Base-by-base conservation (phyloP, 331 rosid genomes). In the Arachis monticola region DNA sequence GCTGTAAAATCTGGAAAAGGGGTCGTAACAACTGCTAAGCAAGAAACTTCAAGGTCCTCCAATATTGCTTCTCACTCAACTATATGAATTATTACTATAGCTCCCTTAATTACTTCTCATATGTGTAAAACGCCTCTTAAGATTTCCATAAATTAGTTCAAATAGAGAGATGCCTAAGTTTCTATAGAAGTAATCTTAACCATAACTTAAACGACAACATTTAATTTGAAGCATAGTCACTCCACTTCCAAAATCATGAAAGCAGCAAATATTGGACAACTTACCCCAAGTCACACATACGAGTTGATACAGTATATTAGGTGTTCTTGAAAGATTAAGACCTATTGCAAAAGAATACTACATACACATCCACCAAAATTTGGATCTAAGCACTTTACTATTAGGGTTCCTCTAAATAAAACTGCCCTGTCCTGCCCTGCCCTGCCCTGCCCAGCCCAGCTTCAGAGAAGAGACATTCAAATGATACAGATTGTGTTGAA, bases 341-440 rank as follows among this genome's bases (percentile, higher is more conserved):
- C 17, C 47, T 45, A 27, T 30, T 11, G 7, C 76, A 58, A 69
- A 69, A 52, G 13, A 13, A 69, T 11, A 35, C 27, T 44, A 8
- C 31, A 27, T 2, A 31, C 0, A 42, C 31, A 14, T 42, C 11
- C 6, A 47, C 32, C 30, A 4, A 73, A 11, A 60, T 59, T 2
- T 55, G 77, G 11, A 73, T 46, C 32, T 40, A 73, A 48, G 41
- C 69, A 41, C 75, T 9, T 70, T 70, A 14, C 3, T 3, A 70
- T 6, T 56, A 55, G 66, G 45, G 10, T 58, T 76, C 35, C 55
- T 52, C 51, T 27, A 70, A 70, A 12, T 35, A 52, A 52, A 70
- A 62, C 22, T 17, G 22, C 22, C 22, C 22, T 17, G 22, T 17
- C 22, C 22, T 17, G 22, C 22, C 67, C 72, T 40, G 41, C 44